A percentile compares a stretch with the other conserved stretches of the same genome.
phyloP scores from a whole-genome alignment of 2,329 filamentous ascomycete genomes.

The Cercospora canescens region DNA sequence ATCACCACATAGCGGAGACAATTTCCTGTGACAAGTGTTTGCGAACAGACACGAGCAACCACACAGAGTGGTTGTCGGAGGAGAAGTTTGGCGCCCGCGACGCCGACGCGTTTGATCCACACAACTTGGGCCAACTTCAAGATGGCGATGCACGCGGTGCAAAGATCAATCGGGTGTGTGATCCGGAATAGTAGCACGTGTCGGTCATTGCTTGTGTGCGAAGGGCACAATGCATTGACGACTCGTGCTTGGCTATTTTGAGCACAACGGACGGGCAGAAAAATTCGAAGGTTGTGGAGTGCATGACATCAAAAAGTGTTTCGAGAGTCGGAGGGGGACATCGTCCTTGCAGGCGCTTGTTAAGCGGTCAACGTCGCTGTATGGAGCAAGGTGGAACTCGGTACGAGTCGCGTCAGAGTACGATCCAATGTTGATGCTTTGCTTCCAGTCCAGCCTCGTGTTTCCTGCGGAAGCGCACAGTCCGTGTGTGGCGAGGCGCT shows the following conservation, averaged over 20 bases:
- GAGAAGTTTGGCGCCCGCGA: neutral
- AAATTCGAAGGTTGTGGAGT: constrained; percentile 3
- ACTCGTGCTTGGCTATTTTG: neutral
- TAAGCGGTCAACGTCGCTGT: neutral
- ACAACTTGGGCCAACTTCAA: neutral
- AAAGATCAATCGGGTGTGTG: neutral
- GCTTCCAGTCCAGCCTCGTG: neutral
- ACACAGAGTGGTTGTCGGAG: neutral
- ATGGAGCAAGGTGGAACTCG: constrained; percentile 4
- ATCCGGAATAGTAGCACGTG: neutral
- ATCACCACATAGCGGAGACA: neutral
- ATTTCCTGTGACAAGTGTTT: neutral
- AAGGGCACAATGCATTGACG: neutral
- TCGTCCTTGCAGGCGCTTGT: neutral
- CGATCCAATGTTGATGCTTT: neutral
- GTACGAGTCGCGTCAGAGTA: constrained; percentile 3
- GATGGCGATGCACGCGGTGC: neutral
- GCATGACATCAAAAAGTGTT: neutral
- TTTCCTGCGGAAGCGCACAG: neutral
- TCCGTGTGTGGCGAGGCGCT: constrained; percentile 2
- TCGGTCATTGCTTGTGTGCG: neutral
- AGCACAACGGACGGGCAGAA: neutral
- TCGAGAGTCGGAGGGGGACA: neutral
- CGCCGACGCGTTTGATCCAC: neutral
- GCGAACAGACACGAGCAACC: neutral